phyloP scores from a whole-genome alignment of 441 rosid species.

The Bocquillonia castaneifolia region DNA sequence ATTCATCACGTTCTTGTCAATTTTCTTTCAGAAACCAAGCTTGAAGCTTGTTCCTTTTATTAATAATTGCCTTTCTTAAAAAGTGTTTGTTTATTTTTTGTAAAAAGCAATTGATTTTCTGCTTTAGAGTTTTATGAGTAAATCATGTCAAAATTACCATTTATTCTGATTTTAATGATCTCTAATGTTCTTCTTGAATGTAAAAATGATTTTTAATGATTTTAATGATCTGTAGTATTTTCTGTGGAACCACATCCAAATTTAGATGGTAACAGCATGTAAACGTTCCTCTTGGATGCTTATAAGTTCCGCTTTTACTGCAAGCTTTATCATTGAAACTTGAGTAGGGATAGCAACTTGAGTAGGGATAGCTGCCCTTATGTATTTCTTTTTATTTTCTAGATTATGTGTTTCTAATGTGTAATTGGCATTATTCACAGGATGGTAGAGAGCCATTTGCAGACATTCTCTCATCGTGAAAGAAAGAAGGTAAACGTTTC shows the following conservation, averaged over 20 bases:
- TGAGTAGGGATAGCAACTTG: too few species aligned
- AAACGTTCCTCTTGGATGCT: background rate
- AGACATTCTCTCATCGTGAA: conserved; percentile 56
- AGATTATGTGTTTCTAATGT: conserved; percentile 4
- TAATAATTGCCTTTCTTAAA: too few species aligned
- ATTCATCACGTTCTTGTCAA: background rate
- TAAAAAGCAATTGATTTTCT: too few species aligned
- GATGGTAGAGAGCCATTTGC: conserved; percentile 49
- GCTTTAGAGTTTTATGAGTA: background rate
- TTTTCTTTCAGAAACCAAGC: background rate
- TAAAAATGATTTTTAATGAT: too few species aligned
- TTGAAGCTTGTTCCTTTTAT: too few species aligned
- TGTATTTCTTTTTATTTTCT: background rate
- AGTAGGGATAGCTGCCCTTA: background rate
- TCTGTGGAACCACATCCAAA: background rate
- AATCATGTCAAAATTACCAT: background rate
- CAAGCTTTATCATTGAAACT: background rate
- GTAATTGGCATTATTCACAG: conserved; percentile 23
- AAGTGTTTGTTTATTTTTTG: too few species aligned
- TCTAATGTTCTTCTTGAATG: too few species aligned
- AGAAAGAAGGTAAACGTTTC: conserved; percentile 40
- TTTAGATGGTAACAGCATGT: background rate
- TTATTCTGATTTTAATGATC: background rate
- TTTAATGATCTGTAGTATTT: too few species aligned
- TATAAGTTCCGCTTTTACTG: background rate